These are phyloP conservation scores for Trifolium pratense DNA, from an alignment of 306 rosid species.

Conservation along the genomic window DNA sequence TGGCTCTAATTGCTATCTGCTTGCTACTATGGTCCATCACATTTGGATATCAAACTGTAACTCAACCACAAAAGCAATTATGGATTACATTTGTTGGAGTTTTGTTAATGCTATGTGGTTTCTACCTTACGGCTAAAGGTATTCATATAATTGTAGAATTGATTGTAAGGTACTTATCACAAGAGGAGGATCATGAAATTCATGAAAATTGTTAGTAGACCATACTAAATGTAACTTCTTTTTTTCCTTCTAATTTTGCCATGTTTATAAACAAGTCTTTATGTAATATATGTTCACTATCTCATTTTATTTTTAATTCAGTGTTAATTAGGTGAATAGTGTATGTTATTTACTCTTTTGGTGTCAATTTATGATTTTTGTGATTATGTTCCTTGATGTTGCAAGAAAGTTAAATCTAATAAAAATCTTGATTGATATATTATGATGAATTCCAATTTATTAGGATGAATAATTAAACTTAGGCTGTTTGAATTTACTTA, in stretches of 20 bases:
- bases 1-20: slow-evolving; percentile 35
- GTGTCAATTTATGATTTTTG: not conserved
- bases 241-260: not conserved
- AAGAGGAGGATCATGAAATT: not conserved
- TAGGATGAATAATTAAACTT: too few species aligned
- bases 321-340: not conserved
- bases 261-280: not conserved
- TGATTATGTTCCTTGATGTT: too few species aligned
- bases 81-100: slow-evolving; percentile 47
- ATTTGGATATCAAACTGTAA: slow-evolving; percentile 40
- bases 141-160: slow-evolving; percentile 48
- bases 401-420: too few species aligned
- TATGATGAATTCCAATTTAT: too few species aligned
- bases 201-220: not conserved
- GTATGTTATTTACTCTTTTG: not conserved
- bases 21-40: slow-evolving; percentile 42
- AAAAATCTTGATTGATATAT: too few species aligned
- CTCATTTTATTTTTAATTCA: too few species aligned
- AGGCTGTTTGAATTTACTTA: too few species aligned
- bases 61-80: slow-evolving; percentile 20
- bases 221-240: not conserved
- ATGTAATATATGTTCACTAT: too few species aligned
- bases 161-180: slow-evolving; percentile 37
- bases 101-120: slow-evolving; percentile 47
- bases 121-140: slow-evolving; percentile 46